These are phyloP conservation scores for Fraxinus albicans DNA, from an alignment of 305 asterid genomes.

Conservation along the genomic window DNA sequence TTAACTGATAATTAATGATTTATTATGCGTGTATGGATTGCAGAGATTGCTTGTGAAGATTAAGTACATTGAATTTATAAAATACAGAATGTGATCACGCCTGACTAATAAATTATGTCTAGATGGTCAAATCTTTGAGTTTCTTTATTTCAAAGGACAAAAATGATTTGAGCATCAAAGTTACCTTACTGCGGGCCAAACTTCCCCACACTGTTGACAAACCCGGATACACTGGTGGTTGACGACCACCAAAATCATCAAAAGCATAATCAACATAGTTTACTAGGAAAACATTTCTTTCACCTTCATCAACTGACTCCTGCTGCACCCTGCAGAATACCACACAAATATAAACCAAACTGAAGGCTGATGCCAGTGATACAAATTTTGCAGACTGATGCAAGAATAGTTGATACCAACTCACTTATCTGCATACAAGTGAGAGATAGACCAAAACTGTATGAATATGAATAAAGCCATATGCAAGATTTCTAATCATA, in stretches of 20 bases:
- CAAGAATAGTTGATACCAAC: conserved; percentile 14
- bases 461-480: not conserved
- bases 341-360: conserved; percentile 23
- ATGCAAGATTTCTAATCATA: conserved; percentile 6
- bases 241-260: conserved; percentile 98
- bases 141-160: not conserved
- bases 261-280: conserved; percentile 93
- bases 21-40: not conserved
- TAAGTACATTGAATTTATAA: not conserved
- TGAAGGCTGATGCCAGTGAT: conserved; percentile 14
- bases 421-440: conserved; percentile 18
- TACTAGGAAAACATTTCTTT: conserved; percentile 87
- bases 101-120: not conserved
- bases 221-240: conserved; percentile 98
- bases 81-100: not conserved
- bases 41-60: not conserved
- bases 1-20: conserved; percentile 10
- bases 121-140: conserved; percentile 11
- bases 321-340: conserved; percentile 81
- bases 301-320: conserved; percentile 97
- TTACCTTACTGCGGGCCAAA: conserved; percentile 99
- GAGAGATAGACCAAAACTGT: conserved; percentile 1
- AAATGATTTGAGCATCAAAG: conserved; percentile 13
- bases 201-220: conserved; percentile 99
- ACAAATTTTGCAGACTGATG: conserved; percentile 22